Percentiles rank a stretch among this genome's conserved stretches.
These are phyloP conservation scores for Polyporus arcularius DNA, from an alignment of 768 basidiomycete genomes.

Conservation along the genomic window DNA sequence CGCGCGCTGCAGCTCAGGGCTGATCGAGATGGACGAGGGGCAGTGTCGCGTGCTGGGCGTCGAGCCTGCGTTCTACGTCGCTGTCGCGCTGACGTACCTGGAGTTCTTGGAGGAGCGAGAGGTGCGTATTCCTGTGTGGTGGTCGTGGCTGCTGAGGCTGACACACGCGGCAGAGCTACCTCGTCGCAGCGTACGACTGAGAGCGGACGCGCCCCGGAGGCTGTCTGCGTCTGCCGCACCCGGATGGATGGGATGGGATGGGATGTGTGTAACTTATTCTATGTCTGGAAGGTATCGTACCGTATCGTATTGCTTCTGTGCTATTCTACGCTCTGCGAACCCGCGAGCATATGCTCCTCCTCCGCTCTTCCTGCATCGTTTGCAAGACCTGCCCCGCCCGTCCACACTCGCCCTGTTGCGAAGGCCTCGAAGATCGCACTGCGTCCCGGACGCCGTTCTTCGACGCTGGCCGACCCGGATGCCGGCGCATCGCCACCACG, in stretches of 20 bases:
- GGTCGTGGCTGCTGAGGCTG: not conserved
- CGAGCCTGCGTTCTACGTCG: slow-evolving; percentile 77
- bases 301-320: slow-evolving; percentile 2
- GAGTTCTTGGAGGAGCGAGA: slow-evolving; percentile 80
- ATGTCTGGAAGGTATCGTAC: slow-evolving; percentile 12
- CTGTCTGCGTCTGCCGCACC: not conserved
- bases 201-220: not conserved
- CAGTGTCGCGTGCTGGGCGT: slow-evolving; percentile 65
- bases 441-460: not conserved
- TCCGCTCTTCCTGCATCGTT: not conserved
- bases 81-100: slow-evolving; percentile 70
- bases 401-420: not conserved
- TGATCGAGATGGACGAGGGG: slow-evolving; percentile 61
- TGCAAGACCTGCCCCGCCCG: not conserved
- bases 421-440: not conserved
- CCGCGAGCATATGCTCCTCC: not conserved
- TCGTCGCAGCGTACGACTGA: slow-evolving; percentile 34
- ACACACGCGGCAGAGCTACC: slow-evolving; percentile 29
- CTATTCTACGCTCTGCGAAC: not conserved
- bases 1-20: slow-evolving; percentile 56
- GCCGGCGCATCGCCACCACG: not conserved
- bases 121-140: slow-evolving; percentile 42
- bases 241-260: not conserved
- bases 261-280: slow-evolving; percentile 16
- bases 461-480: too few species aligned